These are phyloP conservation scores for Middelhovenomyces tepae DNA, from an alignment of 805 yeast genomes.

Conservation along the genomic window DNA sequence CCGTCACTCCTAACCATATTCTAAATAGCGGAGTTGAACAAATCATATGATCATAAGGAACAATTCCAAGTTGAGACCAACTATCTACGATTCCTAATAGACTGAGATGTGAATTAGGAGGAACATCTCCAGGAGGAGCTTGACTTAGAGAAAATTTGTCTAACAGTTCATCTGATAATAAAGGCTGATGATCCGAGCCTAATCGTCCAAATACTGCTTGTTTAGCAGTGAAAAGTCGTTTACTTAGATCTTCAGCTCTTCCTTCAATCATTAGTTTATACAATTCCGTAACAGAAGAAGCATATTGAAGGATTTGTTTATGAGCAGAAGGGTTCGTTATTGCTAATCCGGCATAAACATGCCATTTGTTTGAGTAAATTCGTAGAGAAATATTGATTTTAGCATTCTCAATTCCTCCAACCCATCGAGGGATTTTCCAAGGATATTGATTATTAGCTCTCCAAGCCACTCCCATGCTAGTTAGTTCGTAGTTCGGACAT, in stretches of 20 bases:
- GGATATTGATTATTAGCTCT: conserved; percentile 73
- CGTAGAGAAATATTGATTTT: conserved; percentile 88
- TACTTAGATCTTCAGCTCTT: conserved; percentile 45
- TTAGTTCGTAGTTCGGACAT: too few relatives aligned
- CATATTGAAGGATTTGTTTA: conserved; percentile 80
- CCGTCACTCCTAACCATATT: conserved; percentile 88
- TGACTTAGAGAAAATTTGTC: conserved; percentile 73
- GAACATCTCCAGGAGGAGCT: conserved; percentile 49
- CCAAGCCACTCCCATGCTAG: conserved; percentile 99
- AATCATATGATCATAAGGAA: conserved; percentile 94
- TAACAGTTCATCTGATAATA: conserved; percentile 69
- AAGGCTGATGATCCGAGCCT: conserved; percentile 44
- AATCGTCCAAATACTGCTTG: conserved; percentile 64
- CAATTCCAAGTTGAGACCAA: conserved; percentile 77
- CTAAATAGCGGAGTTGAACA: conserved; percentile 92
- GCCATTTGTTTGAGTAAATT: conserved; percentile 92
- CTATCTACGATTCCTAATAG: conserved; percentile 86
- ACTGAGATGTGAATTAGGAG: conserved; percentile 83
- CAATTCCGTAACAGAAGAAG: conserved; percentile 72
- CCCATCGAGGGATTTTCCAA: conserved; percentile 76
- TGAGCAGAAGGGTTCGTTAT: conserved; percentile 95
- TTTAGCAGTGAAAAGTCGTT: conserved; percentile 58
- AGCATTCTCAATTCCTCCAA: conserved; percentile 93
- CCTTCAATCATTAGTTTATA: conserved; percentile 76
- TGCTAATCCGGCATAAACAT: conserved; percentile 95